Base-by-base conservation (phyloP, 768 basidiomycete genomes). In the Psilocybe sp. region DNA sequence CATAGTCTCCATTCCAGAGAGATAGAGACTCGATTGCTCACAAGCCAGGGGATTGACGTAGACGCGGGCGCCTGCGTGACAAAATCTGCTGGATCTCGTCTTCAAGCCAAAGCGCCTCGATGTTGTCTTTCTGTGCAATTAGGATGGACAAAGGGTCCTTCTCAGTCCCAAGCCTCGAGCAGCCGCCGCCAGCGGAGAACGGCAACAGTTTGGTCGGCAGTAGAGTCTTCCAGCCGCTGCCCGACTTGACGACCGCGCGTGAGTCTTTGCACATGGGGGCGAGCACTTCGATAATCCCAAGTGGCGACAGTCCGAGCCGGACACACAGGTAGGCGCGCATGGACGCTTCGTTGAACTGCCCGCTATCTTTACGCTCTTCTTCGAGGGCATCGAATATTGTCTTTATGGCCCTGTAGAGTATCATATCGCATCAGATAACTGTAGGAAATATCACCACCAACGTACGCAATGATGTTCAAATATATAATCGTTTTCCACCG, bases 1-100 rank as follows among this genome's bases (percentile, higher is more conserved):
- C 33, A 19, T n/a, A n/a, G n/a, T n/a, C n/a, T n/a, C n/a, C 19
- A 2, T 4, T 9, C 15, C 39, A 15, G n/a, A 19, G 6, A n/a
- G n/a, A n/a, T n/a, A 39, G 20, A 20, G 43, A 45, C 32, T 18
- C n/a, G n/a, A 38, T n/a, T 5, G 75, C 84, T 64, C 58, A 86
- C 85, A 89, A 89, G 7, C 87, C 87, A 3, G 85, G 77, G 46
- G 73, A 76, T 44, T 82, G 76, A 57, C 84, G 78, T 51, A 89
- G 60, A n/a, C 72, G 62, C 2, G 87, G 67, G 0, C 73, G 71
- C 19, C 73, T 72, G 57, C 71, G 73, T 37, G 67, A 68, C 44
- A 91, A 60, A 49, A 85, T 70, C 3, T 69, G 72, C 49, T 70
- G 74, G 0, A 89, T 77, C 4, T 70, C 70, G 3, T 68, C 54